Percentiles rank a stretch among this genome's conserved stretches.
Evolutionary conservation across 495 filamentous ascomycete genomes (phyloP).

Genomic region (Eremomyces bilateralis): DNA sequence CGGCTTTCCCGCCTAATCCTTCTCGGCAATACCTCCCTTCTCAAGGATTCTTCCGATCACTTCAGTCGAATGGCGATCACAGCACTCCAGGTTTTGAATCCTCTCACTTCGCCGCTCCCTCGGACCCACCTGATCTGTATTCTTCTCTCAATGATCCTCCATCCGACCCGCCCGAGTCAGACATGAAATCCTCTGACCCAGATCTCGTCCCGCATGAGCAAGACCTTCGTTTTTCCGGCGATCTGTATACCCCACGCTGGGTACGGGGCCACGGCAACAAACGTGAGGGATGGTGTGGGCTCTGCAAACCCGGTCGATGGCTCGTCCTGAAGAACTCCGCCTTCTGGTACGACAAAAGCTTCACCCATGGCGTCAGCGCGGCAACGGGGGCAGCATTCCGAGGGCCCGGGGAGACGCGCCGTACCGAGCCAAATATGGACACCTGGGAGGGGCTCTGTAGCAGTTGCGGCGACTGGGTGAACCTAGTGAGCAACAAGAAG

Average conservation of each 20-base stretch:
- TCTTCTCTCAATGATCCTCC: conserved; percentile 46
- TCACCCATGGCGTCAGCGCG: conserved; percentile 61
- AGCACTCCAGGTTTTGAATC: conserved; percentile 25
- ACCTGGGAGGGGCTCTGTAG: conserved; percentile 65
- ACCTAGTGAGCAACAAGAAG: conserved; percentile 62
- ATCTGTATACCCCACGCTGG: conserved; percentile 59
- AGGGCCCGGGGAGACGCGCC: conserved; percentile 44
- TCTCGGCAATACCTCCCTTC: conserved; percentile 30
- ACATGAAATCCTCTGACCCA: conserved; percentile 52
- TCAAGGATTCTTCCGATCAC: conserved; percentile 42
- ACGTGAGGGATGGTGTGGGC: conserved; percentile 67
- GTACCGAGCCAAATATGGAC: conserved; percentile 60
- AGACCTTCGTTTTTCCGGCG: conserved; percentile 53
- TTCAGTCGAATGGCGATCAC: conserved; percentile 46
- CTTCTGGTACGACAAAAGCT: conserved; percentile 74
- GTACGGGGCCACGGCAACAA: conserved; percentile 63
- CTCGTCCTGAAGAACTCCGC: conserved; percentile 65
- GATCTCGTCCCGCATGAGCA: conserved; percentile 52
- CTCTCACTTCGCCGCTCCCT: conserved; percentile 39
- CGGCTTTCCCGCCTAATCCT: conserved; percentile 13
- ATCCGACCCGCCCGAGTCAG: conserved; percentile 43
- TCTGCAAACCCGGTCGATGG: conserved; percentile 66
- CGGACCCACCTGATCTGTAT: conserved; percentile 51
- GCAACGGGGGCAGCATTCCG: conserved; percentile 53
- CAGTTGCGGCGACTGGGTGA: conserved; percentile 59